Conservation (phyloP, 2,329 filamentous ascomycete genomes). For the Trichophyton simii region DNA sequence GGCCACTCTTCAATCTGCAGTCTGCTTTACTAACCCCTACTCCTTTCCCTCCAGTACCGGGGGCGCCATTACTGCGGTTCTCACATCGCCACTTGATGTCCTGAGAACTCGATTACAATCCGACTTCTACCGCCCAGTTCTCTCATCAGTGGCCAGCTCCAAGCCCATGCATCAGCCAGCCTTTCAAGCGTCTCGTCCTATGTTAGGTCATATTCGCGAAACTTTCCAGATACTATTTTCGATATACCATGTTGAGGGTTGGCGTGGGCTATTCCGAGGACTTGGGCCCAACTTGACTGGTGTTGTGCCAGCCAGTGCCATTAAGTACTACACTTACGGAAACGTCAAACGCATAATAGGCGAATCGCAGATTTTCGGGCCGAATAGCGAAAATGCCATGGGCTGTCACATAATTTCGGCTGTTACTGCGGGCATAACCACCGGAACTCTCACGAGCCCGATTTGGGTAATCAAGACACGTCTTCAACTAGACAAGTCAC, state of each 20-base stretch:
- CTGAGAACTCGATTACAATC: slow-evolving; percentile 85
- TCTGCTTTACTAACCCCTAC: background rate
- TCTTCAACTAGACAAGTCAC: slow-evolving; percentile 79
- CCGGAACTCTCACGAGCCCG: slow-evolving; percentile 83
- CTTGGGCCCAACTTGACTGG: slow-evolving; percentile 81
- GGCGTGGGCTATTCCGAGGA: slow-evolving; percentile 82
- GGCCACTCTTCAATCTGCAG: background rate
- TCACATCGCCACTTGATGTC: slow-evolving; percentile 85
- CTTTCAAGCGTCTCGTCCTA: background rate
- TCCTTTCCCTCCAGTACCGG: slow-evolving; percentile 32
- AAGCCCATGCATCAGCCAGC: background rate
- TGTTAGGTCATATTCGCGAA: slow-evolving; percentile 55
- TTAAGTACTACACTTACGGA: slow-evolving; percentile 89
- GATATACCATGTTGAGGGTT: slow-evolving; percentile 70
- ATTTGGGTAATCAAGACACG: slow-evolving; percentile 96
- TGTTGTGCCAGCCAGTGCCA: slow-evolving; percentile 76
- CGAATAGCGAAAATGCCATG: slow-evolving; percentile 39
- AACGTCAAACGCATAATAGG: slow-evolving; percentile 64
- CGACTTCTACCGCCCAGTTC: slow-evolving; percentile 81
- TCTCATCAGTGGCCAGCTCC: slow-evolving; percentile 25
- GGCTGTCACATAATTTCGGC: slow-evolving; percentile 69
- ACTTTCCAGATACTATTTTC: slow-evolving; percentile 74
- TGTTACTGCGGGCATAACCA: slow-evolving; percentile 65
- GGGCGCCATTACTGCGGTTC: slow-evolving; percentile 78
- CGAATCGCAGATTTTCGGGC: slow-evolving; percentile 1